These are phyloP conservation scores for Rhodotorula kratochvilovae DNA, from an alignment of 768 basidiomycete species.

Conservation along the genomic window DNA sequence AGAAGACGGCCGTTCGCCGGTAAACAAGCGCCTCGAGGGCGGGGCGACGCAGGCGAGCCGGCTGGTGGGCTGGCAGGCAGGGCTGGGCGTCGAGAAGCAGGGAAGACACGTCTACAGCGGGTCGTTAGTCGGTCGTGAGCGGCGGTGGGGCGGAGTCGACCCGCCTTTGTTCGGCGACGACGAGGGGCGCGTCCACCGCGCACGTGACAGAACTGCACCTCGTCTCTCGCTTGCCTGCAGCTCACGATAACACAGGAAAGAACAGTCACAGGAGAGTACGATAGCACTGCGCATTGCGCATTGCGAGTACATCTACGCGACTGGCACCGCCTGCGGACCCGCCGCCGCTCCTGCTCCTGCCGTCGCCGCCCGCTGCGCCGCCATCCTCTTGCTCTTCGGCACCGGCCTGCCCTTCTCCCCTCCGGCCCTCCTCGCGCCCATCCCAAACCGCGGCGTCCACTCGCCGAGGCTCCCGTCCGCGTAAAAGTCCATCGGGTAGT, in stretches of 20 bases:
- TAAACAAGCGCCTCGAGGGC: background rate
- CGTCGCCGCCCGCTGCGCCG: background rate
- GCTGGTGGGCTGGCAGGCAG: too few relatives aligned
- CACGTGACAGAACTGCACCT: too few relatives aligned
- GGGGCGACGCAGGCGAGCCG: too few relatives aligned
- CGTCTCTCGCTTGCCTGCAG: too few relatives aligned
- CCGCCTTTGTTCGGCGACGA: too few relatives aligned
- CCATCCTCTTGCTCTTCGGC: slow-evolving; percentile 24
- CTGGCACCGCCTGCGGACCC: background rate
- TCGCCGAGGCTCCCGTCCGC: slow-evolving; percentile 49
- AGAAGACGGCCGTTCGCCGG: background rate
- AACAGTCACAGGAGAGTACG: too few relatives aligned
- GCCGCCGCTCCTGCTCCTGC: background rate
- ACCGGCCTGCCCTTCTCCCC: slow-evolving; percentile 37
- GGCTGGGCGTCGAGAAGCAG: too few relatives aligned
- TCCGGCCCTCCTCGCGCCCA: slow-evolving; percentile 33
- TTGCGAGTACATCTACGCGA: background rate
- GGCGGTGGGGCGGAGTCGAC: too few relatives aligned
- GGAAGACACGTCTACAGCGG: too few relatives aligned
- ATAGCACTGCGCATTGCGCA: background rate
- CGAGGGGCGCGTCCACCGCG: too few relatives aligned
- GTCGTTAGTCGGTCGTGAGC: too few relatives aligned
- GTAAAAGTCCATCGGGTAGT: slow-evolving; percentile 98
- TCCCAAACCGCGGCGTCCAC: slow-evolving; percentile 44
- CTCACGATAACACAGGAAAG: too few relatives aligned